Conservation (phyloP, 2,329 filamentous ascomycete genomes). For the Sporothrix schenckii region DNA sequence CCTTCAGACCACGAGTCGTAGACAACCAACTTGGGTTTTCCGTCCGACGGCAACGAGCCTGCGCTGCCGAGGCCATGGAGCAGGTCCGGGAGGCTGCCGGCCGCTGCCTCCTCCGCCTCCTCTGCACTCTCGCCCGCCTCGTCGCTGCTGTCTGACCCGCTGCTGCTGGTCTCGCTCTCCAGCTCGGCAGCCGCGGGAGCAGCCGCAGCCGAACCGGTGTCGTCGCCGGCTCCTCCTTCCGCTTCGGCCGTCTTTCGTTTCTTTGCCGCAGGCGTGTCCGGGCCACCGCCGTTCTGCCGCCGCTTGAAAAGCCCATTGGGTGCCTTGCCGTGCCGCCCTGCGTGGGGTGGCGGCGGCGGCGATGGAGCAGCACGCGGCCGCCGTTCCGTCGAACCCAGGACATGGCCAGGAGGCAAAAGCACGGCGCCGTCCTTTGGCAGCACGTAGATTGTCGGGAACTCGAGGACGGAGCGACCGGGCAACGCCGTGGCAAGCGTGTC, state of each 20-base stretch:
- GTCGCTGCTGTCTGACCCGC: conserved; percentile 27
- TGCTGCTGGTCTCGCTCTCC: conserved; percentile 36
- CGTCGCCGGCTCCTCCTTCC: background rate
- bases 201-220: conserved; percentile 3
- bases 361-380: conserved; percentile 8
- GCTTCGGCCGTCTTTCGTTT: conserved; percentile 24
- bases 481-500: conserved; percentile 58
- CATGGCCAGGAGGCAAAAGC: conserved; percentile 40
- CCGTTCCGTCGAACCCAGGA: conserved; percentile 38
- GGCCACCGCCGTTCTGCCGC: background rate
- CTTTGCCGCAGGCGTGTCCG: conserved; percentile 7
- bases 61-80: background rate
- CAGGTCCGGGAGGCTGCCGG: background rate
- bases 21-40: conserved; percentile 34
- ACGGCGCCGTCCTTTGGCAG: conserved; percentile 44
- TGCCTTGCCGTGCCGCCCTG: background rate
- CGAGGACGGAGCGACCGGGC: conserved; percentile 61
- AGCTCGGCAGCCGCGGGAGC: background rate
- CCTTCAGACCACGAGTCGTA: conserved; percentile 38
- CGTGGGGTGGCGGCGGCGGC: too few species aligned
- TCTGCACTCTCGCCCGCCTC: conserved; percentile 22
- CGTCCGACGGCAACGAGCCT: background rate
- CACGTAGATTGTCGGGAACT: conserved; percentile 72
- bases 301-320: background rate
- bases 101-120: background rate